Evolutionary conservation across 768 basidiomycete species (phyloP), one percentile per base, ranked within the genome.

Genomic region (Leucosporidium scottii): DNA sequence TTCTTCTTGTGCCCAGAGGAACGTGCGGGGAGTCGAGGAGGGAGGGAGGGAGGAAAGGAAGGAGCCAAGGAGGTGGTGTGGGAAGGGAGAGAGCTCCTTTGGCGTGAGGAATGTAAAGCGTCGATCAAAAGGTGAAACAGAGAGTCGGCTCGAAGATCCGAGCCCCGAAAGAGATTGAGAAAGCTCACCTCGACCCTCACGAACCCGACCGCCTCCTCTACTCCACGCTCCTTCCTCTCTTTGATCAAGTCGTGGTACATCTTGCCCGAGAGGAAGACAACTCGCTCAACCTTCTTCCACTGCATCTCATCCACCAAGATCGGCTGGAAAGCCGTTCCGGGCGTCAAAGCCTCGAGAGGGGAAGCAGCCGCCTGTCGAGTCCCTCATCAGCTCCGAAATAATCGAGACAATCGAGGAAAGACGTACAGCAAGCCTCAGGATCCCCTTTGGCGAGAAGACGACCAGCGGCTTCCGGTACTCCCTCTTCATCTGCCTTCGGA

Each of bases 1-100:
- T 75, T 93, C 92, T 75, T 93, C 92, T 76, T 96, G 92, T 23
- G 90, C 80, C 85, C 88, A 94, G 12, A 83, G 55, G 39, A 83
- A 75, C 8, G 39, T 44, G 39, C 39, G 39, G 39, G 39, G 39
- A 8, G 6, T 44, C 3, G 8, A 17, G 61, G 68, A 66, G 23
- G 75, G 67, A 0, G 74, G 55, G 73, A 89, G 90, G 4, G 77
- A 70, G 50, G 71, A 58, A 39, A 93, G 77, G 1, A 80, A 80
- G 4, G 79, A 74, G 5, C 77, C 75, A 0, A 93, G 78, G 28
- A 80, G 79, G 0, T 75, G 65, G 77, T 90, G 91, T 0, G 93
- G 92, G 84, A 96, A 94, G 0, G 92, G 93, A 10, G 86, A 84
- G 3, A 94, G 81, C 76, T 93, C 92, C 75, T 94, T 90, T 53